Conservation (phyloP, 208 protist genomes). For the Borovskyia barvae region DNA sequence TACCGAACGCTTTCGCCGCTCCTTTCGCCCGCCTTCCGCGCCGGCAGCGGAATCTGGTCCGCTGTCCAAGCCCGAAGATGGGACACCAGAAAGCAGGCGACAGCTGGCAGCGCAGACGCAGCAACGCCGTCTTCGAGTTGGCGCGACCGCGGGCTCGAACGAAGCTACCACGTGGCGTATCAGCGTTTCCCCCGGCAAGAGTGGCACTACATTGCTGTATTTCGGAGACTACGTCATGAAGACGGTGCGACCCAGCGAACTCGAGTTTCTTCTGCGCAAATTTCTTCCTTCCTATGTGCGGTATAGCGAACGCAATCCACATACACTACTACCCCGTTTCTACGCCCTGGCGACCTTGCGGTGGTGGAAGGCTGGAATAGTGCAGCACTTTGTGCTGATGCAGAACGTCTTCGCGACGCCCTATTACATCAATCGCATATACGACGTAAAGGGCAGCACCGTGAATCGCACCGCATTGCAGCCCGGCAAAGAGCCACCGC, state of each 20-base stretch:
- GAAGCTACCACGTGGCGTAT: slow-evolving; percentile 61
- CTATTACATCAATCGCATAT: slow-evolving; percentile 89
- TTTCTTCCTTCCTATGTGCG: slow-evolving; percentile 74
- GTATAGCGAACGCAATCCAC: slow-evolving; percentile 79
- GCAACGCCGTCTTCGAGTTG: slow-evolving; percentile 4
- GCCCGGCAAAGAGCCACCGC: slow-evolving; percentile 49
- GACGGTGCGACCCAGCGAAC: slow-evolving; percentile 76
- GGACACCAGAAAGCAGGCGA: neutral
- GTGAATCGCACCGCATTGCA: slow-evolving; percentile 63
- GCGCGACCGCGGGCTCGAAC: slow-evolving; percentile 4
- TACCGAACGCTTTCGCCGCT: slow-evolving; percentile 40
- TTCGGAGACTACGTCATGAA: slow-evolving; percentile 92
- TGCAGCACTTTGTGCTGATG: slow-evolving; percentile 89
- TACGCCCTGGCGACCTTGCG: slow-evolving; percentile 78
- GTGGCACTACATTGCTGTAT: slow-evolving; percentile 81
- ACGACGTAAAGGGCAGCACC: slow-evolving; percentile 92
- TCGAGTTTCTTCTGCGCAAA: slow-evolving; percentile 58
- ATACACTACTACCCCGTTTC: slow-evolving; percentile 87
- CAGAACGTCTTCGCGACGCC: slow-evolving; percentile 90
- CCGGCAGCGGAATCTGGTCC: neutral
- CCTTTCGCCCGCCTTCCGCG: slow-evolving; percentile 2
- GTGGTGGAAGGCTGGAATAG: slow-evolving; percentile 43
- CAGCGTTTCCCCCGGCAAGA: slow-evolving; percentile 82
- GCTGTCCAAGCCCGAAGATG: too few relatives aligned
- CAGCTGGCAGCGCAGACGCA: slow-evolving; percentile 4